Percentiles rank a stretch among this genome's conserved stretches.
Evolutionary conservation across 805 yeast species (phyloP).

Genomic region (Metschnikowia koreensis): DNA sequence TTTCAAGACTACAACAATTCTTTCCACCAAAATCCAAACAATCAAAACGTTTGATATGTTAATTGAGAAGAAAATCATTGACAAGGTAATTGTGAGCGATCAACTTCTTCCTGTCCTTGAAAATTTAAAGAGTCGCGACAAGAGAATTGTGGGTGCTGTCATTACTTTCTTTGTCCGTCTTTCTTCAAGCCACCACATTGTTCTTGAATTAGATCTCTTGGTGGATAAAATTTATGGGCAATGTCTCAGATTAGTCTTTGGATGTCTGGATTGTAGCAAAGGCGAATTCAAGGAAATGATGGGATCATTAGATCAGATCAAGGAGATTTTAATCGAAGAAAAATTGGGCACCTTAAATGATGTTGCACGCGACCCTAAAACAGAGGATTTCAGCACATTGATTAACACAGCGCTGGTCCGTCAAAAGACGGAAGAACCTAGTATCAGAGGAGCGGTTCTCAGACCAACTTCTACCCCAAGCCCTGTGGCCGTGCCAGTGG

Average conservation of each 20-base stretch:
- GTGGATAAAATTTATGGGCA: constrained; percentile 17
- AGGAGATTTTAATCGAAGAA: constrained; percentile 5
- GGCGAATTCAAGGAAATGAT: constrained; percentile 33
- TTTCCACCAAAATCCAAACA: constrained; percentile 72
- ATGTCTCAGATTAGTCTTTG: constrained; percentile 31
- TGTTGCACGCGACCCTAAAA: constrained; percentile 1
- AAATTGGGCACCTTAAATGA: constrained; percentile 10
- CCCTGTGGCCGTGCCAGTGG: neutral
- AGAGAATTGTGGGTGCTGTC: constrained; percentile 55
- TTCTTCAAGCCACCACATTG: constrained; percentile 37
- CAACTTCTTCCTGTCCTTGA: constrained; percentile 77
- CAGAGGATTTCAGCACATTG: constrained; percentile 28
- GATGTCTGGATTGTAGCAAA: constrained; percentile 38
- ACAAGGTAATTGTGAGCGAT: constrained; percentile 68
- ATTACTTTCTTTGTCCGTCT: constrained; percentile 51
- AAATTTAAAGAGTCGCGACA: constrained; percentile 74
- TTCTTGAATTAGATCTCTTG: constrained; percentile 14
- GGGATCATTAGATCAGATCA: constrained; percentile 11
- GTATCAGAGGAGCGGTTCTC: constrained; percentile 23
- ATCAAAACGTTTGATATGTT: constrained; percentile 58
- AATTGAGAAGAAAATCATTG: constrained; percentile 60
- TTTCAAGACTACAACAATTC: constrained; percentile 80
- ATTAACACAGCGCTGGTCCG: constrained; percentile 29
- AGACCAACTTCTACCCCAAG: constrained; percentile 7
- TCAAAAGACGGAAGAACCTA: constrained; percentile 22